A percentile compares a stretch with the other conserved stretches of the same genome.
Evolutionary conservation across 2,329 filamentous ascomycete species (phyloP).

Genomic region (Sporothrix protearum): DNA sequence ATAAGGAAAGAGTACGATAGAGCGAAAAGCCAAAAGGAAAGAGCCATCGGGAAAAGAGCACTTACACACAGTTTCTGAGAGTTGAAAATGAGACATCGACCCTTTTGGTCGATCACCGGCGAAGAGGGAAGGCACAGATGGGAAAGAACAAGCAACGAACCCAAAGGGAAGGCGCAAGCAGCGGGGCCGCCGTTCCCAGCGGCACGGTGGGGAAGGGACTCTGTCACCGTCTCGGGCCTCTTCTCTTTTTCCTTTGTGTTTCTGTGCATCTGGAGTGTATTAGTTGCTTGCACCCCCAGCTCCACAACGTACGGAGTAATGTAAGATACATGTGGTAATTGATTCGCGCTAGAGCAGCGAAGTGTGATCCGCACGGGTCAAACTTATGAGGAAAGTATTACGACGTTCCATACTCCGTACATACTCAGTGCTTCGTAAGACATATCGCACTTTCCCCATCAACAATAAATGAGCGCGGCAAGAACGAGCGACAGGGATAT

Average conservation of each 20-base stretch:
- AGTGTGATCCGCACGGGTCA: slow-evolving; percentile 29
- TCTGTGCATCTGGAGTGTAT: neutral
- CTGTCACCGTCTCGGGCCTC: neutral
- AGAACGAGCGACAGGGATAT: neutral
- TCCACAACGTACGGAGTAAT: too few species aligned
- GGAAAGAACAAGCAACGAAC: neutral
- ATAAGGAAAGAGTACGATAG: neutral
- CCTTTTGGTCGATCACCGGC: slow-evolving; percentile 14
- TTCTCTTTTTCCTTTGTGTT: neutral
- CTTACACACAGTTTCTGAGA: neutral
- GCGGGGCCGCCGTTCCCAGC: slow-evolving; percentile 7
- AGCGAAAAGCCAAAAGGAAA: neutral
- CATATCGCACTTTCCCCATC: neutral
- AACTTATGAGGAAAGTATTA: slow-evolving; percentile 11
- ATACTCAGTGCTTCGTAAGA: too few species aligned
- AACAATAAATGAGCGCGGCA: neutral
- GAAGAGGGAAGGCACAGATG: slow-evolving; percentile 6
- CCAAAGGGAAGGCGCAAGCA: slow-evolving; percentile 4
- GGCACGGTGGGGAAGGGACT: slow-evolving; percentile 3
- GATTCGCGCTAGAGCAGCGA: slow-evolving; percentile 23
- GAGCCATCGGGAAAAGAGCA: neutral
- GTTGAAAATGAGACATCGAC: neutral
- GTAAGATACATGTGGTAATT: too few species aligned
- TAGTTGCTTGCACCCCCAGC: neutral
- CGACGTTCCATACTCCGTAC: too few species aligned